Evolutionary conservation across 768 basidiomycete genomes (phyloP).

Genomic region (Auriscalpium vulgare): DNA sequence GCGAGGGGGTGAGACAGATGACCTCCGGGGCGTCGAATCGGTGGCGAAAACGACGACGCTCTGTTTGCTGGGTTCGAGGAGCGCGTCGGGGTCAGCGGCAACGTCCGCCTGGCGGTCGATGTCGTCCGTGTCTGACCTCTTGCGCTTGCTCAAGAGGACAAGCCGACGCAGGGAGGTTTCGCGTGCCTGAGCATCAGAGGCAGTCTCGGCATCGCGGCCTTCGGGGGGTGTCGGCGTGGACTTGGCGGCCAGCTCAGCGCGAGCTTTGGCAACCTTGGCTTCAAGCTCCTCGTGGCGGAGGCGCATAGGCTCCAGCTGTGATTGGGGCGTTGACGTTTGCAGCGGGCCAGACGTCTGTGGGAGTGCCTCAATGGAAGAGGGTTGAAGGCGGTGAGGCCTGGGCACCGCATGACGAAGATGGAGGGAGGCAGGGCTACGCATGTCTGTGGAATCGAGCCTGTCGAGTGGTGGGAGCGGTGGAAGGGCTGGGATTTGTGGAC

Average conservation of each 20-base stretch:
- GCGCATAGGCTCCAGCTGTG: no score
- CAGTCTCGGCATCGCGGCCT: not conserved
- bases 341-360: no score
- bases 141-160: slow-evolving; percentile 29
- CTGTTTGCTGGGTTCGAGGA: not conserved
- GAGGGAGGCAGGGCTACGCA: no score
- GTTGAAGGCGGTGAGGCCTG: no score
- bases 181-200: slow-evolving; percentile 27
- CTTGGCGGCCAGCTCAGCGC: not conserved
- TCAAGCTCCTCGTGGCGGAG: not conserved
- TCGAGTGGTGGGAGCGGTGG: no score
- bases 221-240: not conserved
- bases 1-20: not conserved
- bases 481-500: no score
- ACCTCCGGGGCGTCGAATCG: not conserved
- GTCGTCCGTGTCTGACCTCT: slow-evolving; percentile 14
- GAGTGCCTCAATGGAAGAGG: no score
- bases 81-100: slow-evolving; percentile 19
- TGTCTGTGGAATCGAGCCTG: no score
- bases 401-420: no score
- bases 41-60: not conserved
- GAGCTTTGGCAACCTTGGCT: not conserved
- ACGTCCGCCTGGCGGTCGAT: slow-evolving; percentile 25
- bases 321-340: no score
- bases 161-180: slow-evolving; percentile 27